phyloP scores from a whole-genome alignment of 495 filamentous ascomycete genomes.

The Rostrohypoxylon terebratum region DNA sequence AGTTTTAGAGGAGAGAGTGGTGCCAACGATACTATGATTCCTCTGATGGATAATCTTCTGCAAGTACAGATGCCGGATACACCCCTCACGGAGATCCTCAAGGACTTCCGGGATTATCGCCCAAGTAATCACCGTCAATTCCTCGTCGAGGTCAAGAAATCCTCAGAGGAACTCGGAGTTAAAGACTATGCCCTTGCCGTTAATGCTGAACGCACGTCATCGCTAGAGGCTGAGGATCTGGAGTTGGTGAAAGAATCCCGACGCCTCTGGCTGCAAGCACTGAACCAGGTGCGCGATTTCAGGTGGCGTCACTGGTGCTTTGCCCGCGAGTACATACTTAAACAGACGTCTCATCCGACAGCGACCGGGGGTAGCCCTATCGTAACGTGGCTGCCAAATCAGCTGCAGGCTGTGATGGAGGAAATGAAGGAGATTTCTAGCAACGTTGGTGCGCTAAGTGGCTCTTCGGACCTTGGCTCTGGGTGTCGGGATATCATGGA shows the following conservation, averaged over 20 bases:
- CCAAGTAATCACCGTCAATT: constrained; percentile 88
- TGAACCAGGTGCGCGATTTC: constrained; percentile 91
- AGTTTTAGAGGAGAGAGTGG: constrained; percentile 88
- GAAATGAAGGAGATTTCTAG: constrained; percentile 76
- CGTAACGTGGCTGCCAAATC: constrained; percentile 90
- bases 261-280: constrained; percentile 72
- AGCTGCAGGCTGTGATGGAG: constrained; percentile 79
- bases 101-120: constrained; percentile 86
- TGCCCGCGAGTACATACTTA: constrained; percentile 92
- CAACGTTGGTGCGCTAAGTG: constrained; percentile 56
- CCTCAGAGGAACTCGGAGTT: constrained; percentile 66
- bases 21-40: constrained; percentile 89
- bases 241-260: constrained; percentile 54
- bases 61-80: constrained; percentile 84
- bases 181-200: constrained; percentile 71
- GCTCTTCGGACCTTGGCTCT: constrained; percentile 46
- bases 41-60: constrained; percentile 84
- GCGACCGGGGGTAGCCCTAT: constrained; percentile 93
- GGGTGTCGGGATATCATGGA: constrained; percentile 74
- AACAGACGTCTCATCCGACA: constrained; percentile 81
- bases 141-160: constrained; percentile 73
- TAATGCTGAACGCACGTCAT: constrained; percentile 52
- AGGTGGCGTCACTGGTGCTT: constrained; percentile 96
- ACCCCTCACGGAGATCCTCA: constrained; percentile 83
- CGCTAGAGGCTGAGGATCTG: constrained; percentile 37